Evolutionary conservation across 495 filamentous ascomycete genomes (phyloP).

Genomic region (Penicillium egyptiacum): DNA sequence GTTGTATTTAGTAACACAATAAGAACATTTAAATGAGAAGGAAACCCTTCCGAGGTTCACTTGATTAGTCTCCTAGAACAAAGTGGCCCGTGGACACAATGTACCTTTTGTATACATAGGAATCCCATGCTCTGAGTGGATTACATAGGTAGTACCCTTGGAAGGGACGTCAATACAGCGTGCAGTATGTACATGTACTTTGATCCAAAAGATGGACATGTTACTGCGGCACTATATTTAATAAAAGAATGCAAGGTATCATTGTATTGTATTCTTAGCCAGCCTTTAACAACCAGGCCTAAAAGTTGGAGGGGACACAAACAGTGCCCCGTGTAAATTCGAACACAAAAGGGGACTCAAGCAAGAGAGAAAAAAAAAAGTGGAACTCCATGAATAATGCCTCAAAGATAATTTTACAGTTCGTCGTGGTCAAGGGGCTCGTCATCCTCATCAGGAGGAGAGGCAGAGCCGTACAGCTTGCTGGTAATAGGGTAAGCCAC

Average conservation of each 20-base stretch:
- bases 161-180: too few species aligned
- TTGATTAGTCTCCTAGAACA: too few species aligned
- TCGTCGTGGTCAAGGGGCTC: conserved; percentile 83
- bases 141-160: too few species aligned
- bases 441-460: conserved; percentile 64
- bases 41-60: too few species aligned
- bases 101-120: too few species aligned
- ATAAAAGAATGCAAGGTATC: conserved; percentile 29
- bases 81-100: too few species aligned
- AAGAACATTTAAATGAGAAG: not conserved
- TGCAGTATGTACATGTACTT: not conserved
- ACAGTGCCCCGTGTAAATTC: conserved; percentile 17
- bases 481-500: conserved; percentile 98
- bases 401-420: conserved; percentile 64
- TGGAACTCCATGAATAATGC: conserved; percentile 47
- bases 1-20: not conserved
- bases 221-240: not conserved
- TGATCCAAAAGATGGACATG: not conserved
- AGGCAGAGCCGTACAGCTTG: conserved; percentile 79
- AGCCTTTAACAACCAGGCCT: conserved; percentile 17
- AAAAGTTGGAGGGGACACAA: conserved; percentile 16
- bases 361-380: conserved; percentile 22
- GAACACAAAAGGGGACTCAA: conserved; percentile 25
- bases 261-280: conserved; percentile 31
- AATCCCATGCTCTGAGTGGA: too few species aligned